A percentile compares a stretch with the other conserved stretches of the same genome.
phyloP scores from a whole-genome alignment of 2,329 filamentous ascomycete genomes.

The Fusarium praegraminearum region DNA sequence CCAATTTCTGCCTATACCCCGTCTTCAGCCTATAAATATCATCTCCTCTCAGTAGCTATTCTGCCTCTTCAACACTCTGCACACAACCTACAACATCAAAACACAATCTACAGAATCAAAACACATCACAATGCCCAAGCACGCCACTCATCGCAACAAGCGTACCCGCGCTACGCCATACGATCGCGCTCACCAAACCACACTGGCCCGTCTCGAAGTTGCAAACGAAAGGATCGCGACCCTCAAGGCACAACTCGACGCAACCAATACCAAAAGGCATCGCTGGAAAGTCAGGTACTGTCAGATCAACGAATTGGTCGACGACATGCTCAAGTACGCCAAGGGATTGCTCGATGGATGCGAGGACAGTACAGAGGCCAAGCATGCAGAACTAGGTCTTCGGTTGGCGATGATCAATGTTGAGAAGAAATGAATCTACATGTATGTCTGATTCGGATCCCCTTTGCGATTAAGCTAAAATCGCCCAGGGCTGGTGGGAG shows the following conservation, averaged over 20 bases:
- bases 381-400: not conserved
- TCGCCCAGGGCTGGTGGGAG: not conserved
- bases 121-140: not conserved
- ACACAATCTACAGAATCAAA: not conserved
- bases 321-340: not conserved
- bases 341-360: not conserved
- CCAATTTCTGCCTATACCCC: not conserved
- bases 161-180: not conserved
- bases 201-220: not conserved
- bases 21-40: not conserved
- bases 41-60: not conserved
- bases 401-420: not conserved
- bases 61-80: too few relatives aligned
- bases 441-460: not conserved
- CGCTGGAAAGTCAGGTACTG: not conserved
- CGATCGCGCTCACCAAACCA: not conserved
- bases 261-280: too few relatives aligned
- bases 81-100: not conserved
- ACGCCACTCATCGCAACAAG: not conserved
- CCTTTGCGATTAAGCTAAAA: not conserved
- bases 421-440: not conserved
- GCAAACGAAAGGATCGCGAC: not conserved
- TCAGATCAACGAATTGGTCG: not conserved
- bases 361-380: not conserved
- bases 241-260: not conserved